A percentile compares a stretch with the other conserved stretches of the same genome.
Conservation (phyloP, 495 filamentous ascomycete species). For the Penicillium egyptiacum region DNA sequence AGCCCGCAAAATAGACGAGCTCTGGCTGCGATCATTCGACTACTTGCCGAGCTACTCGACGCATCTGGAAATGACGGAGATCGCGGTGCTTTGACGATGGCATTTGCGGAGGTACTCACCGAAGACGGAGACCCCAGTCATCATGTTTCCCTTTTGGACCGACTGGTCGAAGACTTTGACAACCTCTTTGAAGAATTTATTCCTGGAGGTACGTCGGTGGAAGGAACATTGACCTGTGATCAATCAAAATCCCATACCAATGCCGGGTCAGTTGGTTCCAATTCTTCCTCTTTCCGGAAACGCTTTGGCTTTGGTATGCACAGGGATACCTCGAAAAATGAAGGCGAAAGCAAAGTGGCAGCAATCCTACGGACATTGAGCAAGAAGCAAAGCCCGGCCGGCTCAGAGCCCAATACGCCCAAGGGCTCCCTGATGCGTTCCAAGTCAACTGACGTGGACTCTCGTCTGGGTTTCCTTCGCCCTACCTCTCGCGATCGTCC, state of each 20-base stretch:
- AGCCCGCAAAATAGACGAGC: slow-evolving; percentile 90
- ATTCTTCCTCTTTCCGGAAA: slow-evolving; percentile 81
- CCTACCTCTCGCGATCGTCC: slow-evolving; percentile 69
- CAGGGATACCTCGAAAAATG: slow-evolving; percentile 70
- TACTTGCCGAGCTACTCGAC: slow-evolving; percentile 86
- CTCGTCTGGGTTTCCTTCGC: slow-evolving; percentile 50
- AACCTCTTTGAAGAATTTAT: slow-evolving; percentile 74
- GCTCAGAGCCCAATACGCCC: slow-evolving; percentile 55
- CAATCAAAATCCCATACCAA: slow-evolving; percentile 50
- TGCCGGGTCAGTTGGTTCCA: slow-evolving; percentile 61
- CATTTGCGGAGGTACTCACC: slow-evolving; percentile 86
- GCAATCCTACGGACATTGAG: slow-evolving; percentile 88
- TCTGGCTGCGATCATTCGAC: slow-evolving; percentile 76
- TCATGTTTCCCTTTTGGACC: slow-evolving; percentile 87
- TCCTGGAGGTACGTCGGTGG: slow-evolving; percentile 44
- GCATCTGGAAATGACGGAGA: slow-evolving; percentile 95
- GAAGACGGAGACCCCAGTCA: slow-evolving; percentile 73
- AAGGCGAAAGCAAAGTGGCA: slow-evolving; percentile 63
- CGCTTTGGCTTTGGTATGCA: slow-evolving; percentile 77
- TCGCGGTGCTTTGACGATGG: slow-evolving; percentile 82
- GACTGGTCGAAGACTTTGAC: slow-evolving; percentile 89
- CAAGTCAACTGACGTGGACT: slow-evolving; percentile 76
- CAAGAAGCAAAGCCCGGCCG: slow-evolving; percentile 68
- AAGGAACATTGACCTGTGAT: slow-evolving; percentile 47
- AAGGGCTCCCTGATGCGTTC: slow-evolving; percentile 70